phyloP scores from a whole-genome alignment of 495 filamentous ascomycete genomes.

The Penicillium diatomitis region DNA sequence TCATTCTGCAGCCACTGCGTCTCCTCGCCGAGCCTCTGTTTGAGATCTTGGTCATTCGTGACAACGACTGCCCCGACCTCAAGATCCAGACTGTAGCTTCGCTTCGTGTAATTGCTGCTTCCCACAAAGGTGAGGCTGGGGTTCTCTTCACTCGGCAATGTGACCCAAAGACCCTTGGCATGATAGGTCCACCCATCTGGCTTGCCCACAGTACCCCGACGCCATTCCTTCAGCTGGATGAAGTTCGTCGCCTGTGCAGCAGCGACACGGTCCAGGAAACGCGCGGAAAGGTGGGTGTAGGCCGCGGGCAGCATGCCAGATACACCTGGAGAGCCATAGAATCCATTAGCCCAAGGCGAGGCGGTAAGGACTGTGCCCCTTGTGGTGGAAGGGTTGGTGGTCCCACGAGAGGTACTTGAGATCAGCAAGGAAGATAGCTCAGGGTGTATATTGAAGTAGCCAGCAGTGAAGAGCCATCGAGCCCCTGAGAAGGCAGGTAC shows the following conservation, averaged over 20 bases:
- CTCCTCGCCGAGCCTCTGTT: conserved; percentile 64
- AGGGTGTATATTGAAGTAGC: conserved; percentile 94
- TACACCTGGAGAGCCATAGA: conserved; percentile 81
- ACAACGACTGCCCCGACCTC: conserved; percentile 80
- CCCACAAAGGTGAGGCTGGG: conserved; percentile 80
- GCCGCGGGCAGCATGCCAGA: conserved; percentile 84
- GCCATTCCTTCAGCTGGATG: conserved; percentile 83
- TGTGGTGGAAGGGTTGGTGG: conserved; percentile 29
- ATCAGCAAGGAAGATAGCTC: conserved; percentile 71
- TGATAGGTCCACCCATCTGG: conserved; percentile 93
- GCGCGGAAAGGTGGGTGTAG: conserved; percentile 77
- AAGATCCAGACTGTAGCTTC: conserved; percentile 84
- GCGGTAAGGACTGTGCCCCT: conserved; percentile 82
- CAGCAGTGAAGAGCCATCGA: conserved; percentile 91
- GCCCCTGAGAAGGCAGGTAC: conserved; percentile 51
- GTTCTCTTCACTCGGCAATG: conserved; percentile 46
- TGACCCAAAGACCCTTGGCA: conserved; percentile 93
- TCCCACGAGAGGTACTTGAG: conserved; percentile 37
- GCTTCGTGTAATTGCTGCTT: conserved; percentile 91
- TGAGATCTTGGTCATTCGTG: conserved; percentile 66
- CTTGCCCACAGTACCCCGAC: conserved; percentile 67
- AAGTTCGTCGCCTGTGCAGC: conserved; percentile 46
- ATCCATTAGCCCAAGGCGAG: conserved; percentile 92
- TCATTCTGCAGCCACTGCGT: conserved; percentile 67
- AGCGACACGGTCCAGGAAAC: conserved; percentile 66